A percentile compares a stretch with the other conserved stretches of the same genome.
Evolutionary conservation across 2,329 filamentous ascomycete genomes (phyloP).

Genomic region (Pseudocercospora fijiensis): DNA sequence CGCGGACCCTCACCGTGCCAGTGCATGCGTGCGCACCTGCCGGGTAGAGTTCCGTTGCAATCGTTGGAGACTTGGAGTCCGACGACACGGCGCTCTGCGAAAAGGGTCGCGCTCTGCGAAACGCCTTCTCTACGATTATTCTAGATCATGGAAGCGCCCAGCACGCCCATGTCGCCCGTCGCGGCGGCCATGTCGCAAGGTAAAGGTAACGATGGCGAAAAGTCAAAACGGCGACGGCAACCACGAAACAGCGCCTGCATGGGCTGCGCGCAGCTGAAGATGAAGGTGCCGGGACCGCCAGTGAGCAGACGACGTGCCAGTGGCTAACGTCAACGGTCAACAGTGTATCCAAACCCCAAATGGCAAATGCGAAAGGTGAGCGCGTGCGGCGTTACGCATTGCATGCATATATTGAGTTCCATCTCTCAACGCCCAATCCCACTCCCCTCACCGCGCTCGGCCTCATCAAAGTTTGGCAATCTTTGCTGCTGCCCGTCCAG

Average conservation of each 20-base stretch:
- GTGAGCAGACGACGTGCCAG: constrained; percentile 11
- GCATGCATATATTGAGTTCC: constrained; percentile 15
- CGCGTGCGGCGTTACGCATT: constrained; percentile 11
- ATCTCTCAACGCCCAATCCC: constrained; percentile 10
- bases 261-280: constrained; percentile 33
- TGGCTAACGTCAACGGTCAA: constrained; percentile 10
- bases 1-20: background rate
- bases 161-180: constrained; percentile 5
- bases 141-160: constrained; percentile 1
- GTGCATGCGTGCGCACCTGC: background rate
- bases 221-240: constrained; percentile 31
- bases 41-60: background rate
- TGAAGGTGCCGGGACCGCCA: constrained; percentile 22
- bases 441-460: constrained; percentile 2
- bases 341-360: constrained; percentile 23
- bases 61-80: background rate
- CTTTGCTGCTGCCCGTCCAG: constrained; percentile 1
- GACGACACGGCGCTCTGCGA: background rate
- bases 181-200: constrained; percentile 1
- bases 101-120: background rate
- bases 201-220: background rate
- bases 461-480: constrained; percentile 1
- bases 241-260: constrained; percentile 33
- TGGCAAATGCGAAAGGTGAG: constrained; percentile 30
- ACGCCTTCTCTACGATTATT: background rate